Base-by-base conservation (phyloP, 495 filamentous ascomycete genomes). In the Penicillium nucicola region DNA sequence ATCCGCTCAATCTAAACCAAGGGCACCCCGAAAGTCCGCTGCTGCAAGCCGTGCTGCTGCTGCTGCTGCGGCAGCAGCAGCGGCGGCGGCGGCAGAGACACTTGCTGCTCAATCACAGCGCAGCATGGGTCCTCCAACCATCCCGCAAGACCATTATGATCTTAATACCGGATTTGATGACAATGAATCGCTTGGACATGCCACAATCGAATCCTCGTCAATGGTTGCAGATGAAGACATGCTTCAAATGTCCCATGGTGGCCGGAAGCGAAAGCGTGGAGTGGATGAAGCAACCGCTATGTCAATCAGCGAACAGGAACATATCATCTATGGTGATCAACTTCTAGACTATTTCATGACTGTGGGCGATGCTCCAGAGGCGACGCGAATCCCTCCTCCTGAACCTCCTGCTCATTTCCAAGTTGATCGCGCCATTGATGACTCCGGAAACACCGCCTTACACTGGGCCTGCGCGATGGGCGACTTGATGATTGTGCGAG, bases 381-480 rank as follows among this genome's bases (percentile, higher is more conserved):
- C 75, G 11, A 77, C 78, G 8, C 66, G 68, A 10, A 62, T 77
- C 1, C 76, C 83, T 25, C 86, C 86, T 18, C 90, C 91, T 6
- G 77, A 84, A 35, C 90, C 92, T 7, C 93, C 93, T 0, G 66
- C 79, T 13, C 84, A 89, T 57, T 95, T 93, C 63, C 83, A 95
- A 52, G 83, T 95, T 12, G 85, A 97, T 70, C 87, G 89, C 62
- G 72, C 84, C 22, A 96, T 98, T 57, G 93, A 98, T 59, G 84
- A 88, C 15, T 89, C 92, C 42, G 82, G 83, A 4, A 90, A 97
- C 58, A 92, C 88, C 2, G 90, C 91, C 3, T 77, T 98, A 48
- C 93, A 98, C 63, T 98, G 93, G 93, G 93, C 90, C 14, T 87
- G 89, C 50, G 87, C 93, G n/a, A 97, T 98, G 93, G 93, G 92